Percentiles rank a stretch among this genome's conserved stretches.
Evolutionary conservation across 768 basidiomycete genomes (phyloP).

Genomic region (Pleurotus eryngii): DNA sequence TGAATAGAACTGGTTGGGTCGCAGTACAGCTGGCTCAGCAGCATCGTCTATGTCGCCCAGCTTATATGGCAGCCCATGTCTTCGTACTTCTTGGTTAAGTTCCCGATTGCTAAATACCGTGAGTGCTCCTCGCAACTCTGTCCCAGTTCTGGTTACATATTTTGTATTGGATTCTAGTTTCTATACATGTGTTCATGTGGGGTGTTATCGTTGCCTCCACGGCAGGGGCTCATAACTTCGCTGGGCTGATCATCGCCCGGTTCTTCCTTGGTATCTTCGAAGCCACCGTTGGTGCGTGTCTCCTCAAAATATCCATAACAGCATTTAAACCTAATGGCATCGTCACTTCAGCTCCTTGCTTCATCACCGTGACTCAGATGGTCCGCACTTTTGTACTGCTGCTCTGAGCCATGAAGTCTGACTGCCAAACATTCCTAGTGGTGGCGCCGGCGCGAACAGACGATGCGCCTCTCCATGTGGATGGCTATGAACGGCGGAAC

Average conservation of each 20-base stretch:
- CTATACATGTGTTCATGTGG: constrained; percentile 40
- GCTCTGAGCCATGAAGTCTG: too few relatives aligned
- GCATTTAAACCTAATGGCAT: not conserved
- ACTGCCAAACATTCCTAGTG: constrained; percentile 23
- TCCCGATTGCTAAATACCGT: constrained; percentile 38
- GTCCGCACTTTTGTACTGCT: constrained; percentile 6
- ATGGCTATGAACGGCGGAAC: constrained; percentile 40
- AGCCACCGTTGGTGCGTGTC: constrained; percentile 36
- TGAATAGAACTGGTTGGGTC: constrained; percentile 29
- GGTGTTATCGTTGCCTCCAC: constrained; percentile 34
- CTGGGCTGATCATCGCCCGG: constrained; percentile 35
- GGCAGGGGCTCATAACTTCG: constrained; percentile 37
- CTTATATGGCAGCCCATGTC: constrained; percentile 41
- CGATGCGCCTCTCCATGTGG: constrained; percentile 39
- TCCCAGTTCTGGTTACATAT: not conserved
- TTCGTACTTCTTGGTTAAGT: constrained; percentile 36
- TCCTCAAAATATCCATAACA: not conserved
- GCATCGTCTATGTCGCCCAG: constrained; percentile 43
- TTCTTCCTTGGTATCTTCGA: constrained; percentile 46
- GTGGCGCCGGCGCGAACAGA: constrained; percentile 47
- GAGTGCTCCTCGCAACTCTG: constrained; percentile 11
- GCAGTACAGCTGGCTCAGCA: constrained; percentile 43
- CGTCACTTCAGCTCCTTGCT: constrained; percentile 34
- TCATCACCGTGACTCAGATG: constrained; percentile 48
- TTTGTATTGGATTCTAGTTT: constrained; percentile 14